Evolutionary conservation across 2,329 filamentous ascomycete species (phyloP).

Genomic region (Fusarium cicatricum): DNA sequence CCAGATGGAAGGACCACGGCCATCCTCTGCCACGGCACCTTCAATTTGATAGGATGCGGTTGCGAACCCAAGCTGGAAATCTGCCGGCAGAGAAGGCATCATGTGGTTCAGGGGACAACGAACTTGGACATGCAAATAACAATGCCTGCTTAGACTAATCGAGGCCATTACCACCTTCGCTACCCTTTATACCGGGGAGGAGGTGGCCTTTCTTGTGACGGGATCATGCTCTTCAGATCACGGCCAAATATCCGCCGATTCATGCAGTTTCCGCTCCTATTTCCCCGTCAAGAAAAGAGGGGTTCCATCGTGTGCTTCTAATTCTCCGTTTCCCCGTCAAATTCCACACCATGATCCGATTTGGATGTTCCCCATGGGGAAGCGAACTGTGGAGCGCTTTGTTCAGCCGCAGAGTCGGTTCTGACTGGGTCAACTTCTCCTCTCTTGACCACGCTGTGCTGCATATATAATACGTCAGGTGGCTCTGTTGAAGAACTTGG

Average conservation of each 20-base stretch:
- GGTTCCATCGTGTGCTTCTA: constrained; percentile 1
- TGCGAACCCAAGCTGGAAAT: constrained; percentile 53
- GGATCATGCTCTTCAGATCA: too few relatives aligned
- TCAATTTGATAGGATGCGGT: constrained; percentile 57
- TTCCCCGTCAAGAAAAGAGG: constrained; percentile 7
- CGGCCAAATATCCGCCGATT: background rate
- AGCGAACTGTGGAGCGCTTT: constrained; percentile 10
- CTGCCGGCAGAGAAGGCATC: constrained; percentile 20
- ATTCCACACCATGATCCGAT: background rate
- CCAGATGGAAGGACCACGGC: constrained; percentile 55
- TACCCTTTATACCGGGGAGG: constrained; percentile 18
- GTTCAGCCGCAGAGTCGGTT: background rate
- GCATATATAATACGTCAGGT: constrained; percentile 24
- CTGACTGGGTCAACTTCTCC: background rate
- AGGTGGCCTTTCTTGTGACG: too few relatives aligned
- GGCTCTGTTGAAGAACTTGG: background rate
- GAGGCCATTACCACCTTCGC: background rate
- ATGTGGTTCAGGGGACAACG: background rate
- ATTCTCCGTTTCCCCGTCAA: constrained; percentile 27
- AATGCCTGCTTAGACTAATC: background rate
- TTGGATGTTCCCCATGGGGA: constrained; percentile 32
- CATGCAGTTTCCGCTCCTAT: constrained; percentile 5
- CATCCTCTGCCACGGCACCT: constrained; percentile 51
- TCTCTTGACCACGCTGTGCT: background rate
- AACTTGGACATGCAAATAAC: background rate